Conservation (phyloP, 2,329 filamentous ascomycete species). For the Fusarium nelsonii region DNA sequence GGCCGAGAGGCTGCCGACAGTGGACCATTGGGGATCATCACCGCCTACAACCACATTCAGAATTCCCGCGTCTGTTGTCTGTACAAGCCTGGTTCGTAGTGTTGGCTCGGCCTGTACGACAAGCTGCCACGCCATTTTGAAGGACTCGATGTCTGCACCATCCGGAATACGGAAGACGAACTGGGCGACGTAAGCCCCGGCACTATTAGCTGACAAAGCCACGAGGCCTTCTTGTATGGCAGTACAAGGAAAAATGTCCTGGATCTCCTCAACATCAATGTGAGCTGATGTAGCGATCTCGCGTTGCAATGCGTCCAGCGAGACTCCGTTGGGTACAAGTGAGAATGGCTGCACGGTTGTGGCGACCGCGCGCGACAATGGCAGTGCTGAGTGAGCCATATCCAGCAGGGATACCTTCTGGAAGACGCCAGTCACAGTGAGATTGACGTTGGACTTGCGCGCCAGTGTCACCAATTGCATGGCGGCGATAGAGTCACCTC, state of each 20-base stretch:
- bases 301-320: not conserved
- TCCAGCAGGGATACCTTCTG: conserved; percentile 38
- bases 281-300: not conserved
- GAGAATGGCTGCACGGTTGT: conserved; percentile 21
- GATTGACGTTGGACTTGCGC: conserved; percentile 52
- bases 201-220: conserved; percentile 34
- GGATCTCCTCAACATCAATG: not conserved
- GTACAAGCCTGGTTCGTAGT: conserved; percentile 41
- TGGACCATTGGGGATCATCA: conserved; percentile 30
- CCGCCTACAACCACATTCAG: conserved; percentile 35
- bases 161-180: conserved; percentile 31
- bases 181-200: conserved; percentile 42
- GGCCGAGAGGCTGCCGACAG: not conserved
- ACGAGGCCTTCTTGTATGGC: conserved; percentile 43
- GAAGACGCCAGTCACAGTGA: conserved; percentile 62
- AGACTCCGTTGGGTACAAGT: not conserved
- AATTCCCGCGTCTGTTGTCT: conserved; percentile 28
- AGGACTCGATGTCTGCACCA: conserved; percentile 7
- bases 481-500: conserved; percentile 52
- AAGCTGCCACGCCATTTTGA: conserved; percentile 33
- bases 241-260: conserved; percentile 40
- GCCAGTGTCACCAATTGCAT: conserved; percentile 50
- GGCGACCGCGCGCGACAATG: conserved; percentile 8
- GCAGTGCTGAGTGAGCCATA: conserved; percentile 37
- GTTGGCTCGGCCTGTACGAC: conserved; percentile 24